Conservation (phyloP, 768 basidiomycete genomes). For the Tricholoma flavovirens region DNA sequence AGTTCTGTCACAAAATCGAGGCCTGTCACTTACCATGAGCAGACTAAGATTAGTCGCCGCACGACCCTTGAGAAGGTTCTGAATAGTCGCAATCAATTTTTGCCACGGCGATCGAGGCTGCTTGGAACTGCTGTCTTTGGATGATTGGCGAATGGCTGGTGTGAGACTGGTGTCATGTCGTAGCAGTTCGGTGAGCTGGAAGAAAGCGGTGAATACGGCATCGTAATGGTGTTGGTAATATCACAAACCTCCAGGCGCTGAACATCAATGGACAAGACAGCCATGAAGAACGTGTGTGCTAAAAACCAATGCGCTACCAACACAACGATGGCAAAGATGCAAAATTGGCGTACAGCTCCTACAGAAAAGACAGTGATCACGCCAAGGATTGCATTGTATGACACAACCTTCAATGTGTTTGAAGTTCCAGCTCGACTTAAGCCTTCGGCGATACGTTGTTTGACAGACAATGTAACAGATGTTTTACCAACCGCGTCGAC, state of each 20-base stretch:
- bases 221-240: background rate
- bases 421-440: conserved; percentile 85
- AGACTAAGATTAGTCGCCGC: conserved; percentile 76
- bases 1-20: conserved; percentile 7
- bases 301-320: conserved; percentile 97
- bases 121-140: conserved; percentile 26
- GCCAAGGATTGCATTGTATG: conserved; percentile 78
- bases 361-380: conserved; percentile 67
- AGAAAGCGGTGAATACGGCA: conserved; percentile 8
- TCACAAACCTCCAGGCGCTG: conserved; percentile 76
- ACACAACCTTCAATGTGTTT: conserved; percentile 87
- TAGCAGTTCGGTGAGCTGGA: conserved; percentile 78
- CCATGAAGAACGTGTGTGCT: conserved; percentile 92
- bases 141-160: conserved; percentile 32
- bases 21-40: conserved; percentile 50
- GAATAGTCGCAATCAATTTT: conserved; percentile 33
- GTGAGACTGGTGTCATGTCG: conserved; percentile 59
- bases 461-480: conserved; percentile 80
- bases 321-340: conserved; percentile 89
- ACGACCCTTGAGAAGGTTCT: conserved; percentile 55
- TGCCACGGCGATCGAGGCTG: conserved; percentile 40
- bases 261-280: conserved; percentile 92
- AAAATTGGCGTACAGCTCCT: conserved; percentile 88
- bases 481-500: conserved; percentile 84
- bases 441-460: conserved; percentile 87